Conservation (phyloP, 768 basidiomycete species). For the Rhizopogon rudus region DNA sequence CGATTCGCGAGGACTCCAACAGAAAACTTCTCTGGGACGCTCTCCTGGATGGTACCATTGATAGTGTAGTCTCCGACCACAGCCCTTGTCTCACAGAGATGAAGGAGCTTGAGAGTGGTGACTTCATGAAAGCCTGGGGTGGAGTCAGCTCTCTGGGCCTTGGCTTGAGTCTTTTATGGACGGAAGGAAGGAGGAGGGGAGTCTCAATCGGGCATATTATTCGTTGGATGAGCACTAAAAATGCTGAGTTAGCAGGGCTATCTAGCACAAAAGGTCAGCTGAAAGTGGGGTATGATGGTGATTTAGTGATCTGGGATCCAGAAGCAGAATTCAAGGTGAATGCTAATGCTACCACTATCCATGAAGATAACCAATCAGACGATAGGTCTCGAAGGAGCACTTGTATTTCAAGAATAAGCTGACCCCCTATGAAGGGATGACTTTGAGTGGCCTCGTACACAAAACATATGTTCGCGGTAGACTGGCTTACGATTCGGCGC, state of each 20-base stretch:
- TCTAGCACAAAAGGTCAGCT: conserved; percentile 67
- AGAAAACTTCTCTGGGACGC: conserved; percentile 78
- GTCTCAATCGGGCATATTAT: conserved; percentile 57
- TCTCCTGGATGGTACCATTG: conserved; percentile 75
- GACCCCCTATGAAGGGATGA: conserved; percentile 81
- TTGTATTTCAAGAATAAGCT: conserved; percentile 93
- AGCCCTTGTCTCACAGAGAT: conserved; percentile 83
- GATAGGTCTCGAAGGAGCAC: conserved; percentile 65
- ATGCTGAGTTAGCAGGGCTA: conserved; percentile 79
- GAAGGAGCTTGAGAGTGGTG: conserved; percentile 71
- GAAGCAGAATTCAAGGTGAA: conserved; percentile 39
- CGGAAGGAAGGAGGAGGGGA: conserved; percentile 55
- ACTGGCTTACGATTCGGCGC: conserved; percentile 50
- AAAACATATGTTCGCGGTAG: conserved; percentile 75
- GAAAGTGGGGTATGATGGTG: conserved; percentile 73
- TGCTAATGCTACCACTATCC: neutral
- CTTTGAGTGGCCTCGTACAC: conserved; percentile 62
- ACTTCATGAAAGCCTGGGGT: conserved; percentile 92
- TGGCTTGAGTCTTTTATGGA: conserved; percentile 86
- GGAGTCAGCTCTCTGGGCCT: conserved; percentile 90
- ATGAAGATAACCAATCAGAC: conserved; percentile 3
- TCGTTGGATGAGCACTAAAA: conserved; percentile 65
- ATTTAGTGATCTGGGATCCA: conserved; percentile 84
- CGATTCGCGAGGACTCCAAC: conserved; percentile 74
- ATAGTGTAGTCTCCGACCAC: conserved; percentile 94